These are phyloP conservation scores for Fusarium nematophilum DNA, from an alignment of 2,329 filamentous ascomycete genomes.

Conservation along the genomic window DNA sequence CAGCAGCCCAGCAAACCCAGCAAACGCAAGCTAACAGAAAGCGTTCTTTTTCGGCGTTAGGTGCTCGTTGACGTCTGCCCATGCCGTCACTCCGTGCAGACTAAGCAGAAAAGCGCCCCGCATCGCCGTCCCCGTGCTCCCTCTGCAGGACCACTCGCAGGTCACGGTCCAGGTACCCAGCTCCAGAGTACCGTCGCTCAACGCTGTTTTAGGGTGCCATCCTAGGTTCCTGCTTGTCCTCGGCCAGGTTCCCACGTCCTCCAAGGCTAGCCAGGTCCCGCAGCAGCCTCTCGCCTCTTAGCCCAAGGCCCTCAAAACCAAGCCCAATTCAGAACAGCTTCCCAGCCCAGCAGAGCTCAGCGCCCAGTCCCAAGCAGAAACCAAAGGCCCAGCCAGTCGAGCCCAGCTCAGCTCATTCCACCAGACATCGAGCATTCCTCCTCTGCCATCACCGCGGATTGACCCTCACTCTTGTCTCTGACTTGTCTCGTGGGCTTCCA, in stretches of 20 bases:
- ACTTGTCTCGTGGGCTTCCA: constrained; percentile 31
- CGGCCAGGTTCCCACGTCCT: constrained; percentile 30
- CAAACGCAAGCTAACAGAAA: constrained; percentile 23
- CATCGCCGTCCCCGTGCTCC: constrained; percentile 37
- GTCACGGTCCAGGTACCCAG: constrained; percentile 37
- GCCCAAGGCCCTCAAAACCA: constrained; percentile 25
- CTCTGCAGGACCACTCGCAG: constrained; percentile 29
- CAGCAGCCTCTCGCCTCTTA: constrained; percentile 20
- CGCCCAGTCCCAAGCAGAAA: constrained; percentile 3
- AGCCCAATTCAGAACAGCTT: constrained; percentile 34
- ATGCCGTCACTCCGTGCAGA: constrained; percentile 43
- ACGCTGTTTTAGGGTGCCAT: constrained; percentile 34
- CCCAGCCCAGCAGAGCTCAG: constrained; percentile 34
- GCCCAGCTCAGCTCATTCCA: constrained; percentile 41
- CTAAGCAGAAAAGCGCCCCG: constrained; percentile 43
- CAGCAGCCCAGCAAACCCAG: not conserved
- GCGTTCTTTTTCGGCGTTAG: constrained; percentile 23
- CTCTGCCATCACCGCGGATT: constrained; percentile 41
- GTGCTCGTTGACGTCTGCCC: constrained; percentile 31
- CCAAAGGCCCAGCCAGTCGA: constrained; percentile 26
- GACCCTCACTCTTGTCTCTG: constrained; percentile 33
- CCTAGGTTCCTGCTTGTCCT: constrained; percentile 35
- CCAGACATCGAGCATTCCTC: constrained; percentile 44
- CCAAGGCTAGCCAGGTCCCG: constrained; percentile 31
- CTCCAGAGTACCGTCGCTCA: constrained; percentile 31